phyloP scores from a whole-genome alignment of 371 early-diverging fungal species.

The Mortierella sp. region DNA sequence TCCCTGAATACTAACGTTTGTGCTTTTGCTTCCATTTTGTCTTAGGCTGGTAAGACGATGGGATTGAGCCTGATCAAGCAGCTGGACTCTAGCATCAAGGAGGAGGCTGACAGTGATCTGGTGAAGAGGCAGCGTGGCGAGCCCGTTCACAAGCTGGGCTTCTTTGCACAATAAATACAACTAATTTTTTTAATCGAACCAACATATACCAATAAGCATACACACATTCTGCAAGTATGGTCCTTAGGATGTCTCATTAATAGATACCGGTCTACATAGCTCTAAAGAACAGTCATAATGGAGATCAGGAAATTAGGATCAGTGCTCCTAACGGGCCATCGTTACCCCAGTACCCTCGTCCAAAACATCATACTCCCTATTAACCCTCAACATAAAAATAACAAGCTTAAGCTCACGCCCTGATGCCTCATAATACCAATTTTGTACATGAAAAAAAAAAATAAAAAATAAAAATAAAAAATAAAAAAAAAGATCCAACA shows the following conservation, averaged over 20 bases:
- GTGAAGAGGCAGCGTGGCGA: slow-evolving; percentile 60
- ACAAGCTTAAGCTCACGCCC: neutral
- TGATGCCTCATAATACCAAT: neutral
- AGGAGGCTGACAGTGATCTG: slow-evolving; percentile 60
- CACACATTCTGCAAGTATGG: neutral
- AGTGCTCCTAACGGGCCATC: slow-evolving; percentile 16
- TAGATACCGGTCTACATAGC: no score
- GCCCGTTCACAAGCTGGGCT: slow-evolving; percentile 67
- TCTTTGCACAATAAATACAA: slow-evolving; percentile 68
- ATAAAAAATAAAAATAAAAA: slow-evolving; percentile 3
- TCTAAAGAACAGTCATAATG: slow-evolving; percentile 1
- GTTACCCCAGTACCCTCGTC: slow-evolving; percentile 2
- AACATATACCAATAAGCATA: neutral
- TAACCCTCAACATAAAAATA: neutral
- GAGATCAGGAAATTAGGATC: slow-evolving; percentile 8
- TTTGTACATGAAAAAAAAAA: slow-evolving; percentile 13
- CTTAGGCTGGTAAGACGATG: slow-evolving; percentile 67
- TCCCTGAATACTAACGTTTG: no score
- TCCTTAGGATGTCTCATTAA: no score
- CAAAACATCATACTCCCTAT: neutral
- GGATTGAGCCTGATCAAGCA: slow-evolving; percentile 68
- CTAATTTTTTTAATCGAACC: no score
- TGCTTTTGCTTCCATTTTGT: no score
- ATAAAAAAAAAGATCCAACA: slow-evolving; percentile 7
- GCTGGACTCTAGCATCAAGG: slow-evolving; percentile 63